These are phyloP conservation scores for Hymenoscyphus occultus DNA, from an alignment of 2,329 filamentous ascomycete genomes.

Conservation along the genomic window DNA sequence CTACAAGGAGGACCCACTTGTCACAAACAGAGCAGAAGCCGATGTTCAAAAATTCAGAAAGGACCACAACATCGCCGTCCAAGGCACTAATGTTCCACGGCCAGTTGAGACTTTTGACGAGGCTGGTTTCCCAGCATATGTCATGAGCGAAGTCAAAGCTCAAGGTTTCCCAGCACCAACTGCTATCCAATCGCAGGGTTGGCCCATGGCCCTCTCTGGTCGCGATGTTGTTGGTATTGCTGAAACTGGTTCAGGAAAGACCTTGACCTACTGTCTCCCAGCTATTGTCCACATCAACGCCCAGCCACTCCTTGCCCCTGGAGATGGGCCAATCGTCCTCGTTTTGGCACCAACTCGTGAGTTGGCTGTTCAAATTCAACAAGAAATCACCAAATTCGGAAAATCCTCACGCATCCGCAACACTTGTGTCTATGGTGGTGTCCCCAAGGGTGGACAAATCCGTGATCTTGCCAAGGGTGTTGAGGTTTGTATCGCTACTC, in stretches of 20 bases:
- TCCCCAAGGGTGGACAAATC: constrained; percentile 96
- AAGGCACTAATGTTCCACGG: constrained; percentile 79
- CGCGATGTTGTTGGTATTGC: constrained; percentile 98
- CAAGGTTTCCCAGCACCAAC: constrained; percentile 94
- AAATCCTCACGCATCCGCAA: constrained; percentile 97
- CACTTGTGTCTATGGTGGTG: constrained; percentile 98
- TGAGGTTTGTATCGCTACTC: constrained; percentile 97
- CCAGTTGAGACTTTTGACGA: constrained; percentile 97
- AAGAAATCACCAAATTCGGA: constrained; percentile 98
- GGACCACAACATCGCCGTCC: constrained; percentile 78
- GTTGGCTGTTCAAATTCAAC: constrained; percentile 96
- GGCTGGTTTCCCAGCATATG: constrained; percentile 93
- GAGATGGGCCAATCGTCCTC: constrained; percentile 94
- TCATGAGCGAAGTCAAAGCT: constrained; percentile 97
- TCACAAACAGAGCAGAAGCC: constrained; percentile 67
- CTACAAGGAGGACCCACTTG: constrained; percentile 90
- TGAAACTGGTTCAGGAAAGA: constrained; percentile 99
- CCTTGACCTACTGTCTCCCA: constrained; percentile 94
- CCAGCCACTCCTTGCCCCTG: constrained; percentile 89
- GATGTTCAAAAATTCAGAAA: constrained; percentile 89
- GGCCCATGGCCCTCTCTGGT: constrained; percentile 98
- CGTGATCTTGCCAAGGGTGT: constrained; percentile 92
- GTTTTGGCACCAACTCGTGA: constrained; percentile 96
- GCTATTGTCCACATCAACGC: constrained; percentile 99
- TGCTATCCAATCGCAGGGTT: constrained; percentile 95